phyloP scores from a whole-genome alignment of 1,284 basidiomycete species.

The Coniferiporia sulphurascens region DNA sequence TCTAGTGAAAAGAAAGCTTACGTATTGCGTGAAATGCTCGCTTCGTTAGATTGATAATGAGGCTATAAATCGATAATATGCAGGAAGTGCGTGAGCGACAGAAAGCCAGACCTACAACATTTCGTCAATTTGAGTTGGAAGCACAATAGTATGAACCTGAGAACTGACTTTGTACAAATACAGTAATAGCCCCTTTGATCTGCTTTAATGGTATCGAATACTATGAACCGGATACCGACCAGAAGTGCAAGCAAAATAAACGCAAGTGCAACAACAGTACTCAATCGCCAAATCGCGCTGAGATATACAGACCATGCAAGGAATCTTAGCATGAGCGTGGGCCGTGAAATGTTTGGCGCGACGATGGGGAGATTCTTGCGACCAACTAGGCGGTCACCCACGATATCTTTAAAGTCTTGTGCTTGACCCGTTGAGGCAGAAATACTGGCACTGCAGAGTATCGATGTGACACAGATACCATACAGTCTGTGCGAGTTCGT shows the following conservation, averaged over 20 bases:
- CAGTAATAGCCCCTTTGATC: slow-evolving; percentile 15
- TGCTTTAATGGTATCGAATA: slow-evolving; percentile 1
- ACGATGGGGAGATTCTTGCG: slow-evolving; percentile 37
- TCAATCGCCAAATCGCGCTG: slow-evolving; percentile 11
- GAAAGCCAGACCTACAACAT: slow-evolving; percentile 19
- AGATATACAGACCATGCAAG: slow-evolving; percentile 12
- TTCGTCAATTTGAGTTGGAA: neutral
- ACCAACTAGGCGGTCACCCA: slow-evolving; percentile 34
- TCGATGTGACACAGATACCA: slow-evolving; percentile 21
- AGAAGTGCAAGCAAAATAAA: slow-evolving; percentile 8
- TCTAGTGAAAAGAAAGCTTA: too few relatives aligned
- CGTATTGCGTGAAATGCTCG: neutral
- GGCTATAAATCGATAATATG: neutral
- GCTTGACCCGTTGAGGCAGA: slow-evolving; percentile 35
- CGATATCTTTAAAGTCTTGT: slow-evolving; percentile 39
- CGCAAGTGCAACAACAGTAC: neutral
- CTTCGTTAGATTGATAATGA: neutral
- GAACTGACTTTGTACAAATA: slow-evolving; percentile 15
- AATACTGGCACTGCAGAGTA: slow-evolving; percentile 27
- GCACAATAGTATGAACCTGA: neutral
- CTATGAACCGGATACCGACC: slow-evolving; percentile 11
- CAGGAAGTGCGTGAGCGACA: slow-evolving; percentile 14
- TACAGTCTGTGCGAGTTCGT: slow-evolving; percentile 24
- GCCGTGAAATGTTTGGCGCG: slow-evolving; percentile 22
- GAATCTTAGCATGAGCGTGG: slow-evolving; percentile 10